Base-by-base conservation (phyloP, 2,329 filamentous ascomycete species). In the Dichotomopilus funicola region DNA sequence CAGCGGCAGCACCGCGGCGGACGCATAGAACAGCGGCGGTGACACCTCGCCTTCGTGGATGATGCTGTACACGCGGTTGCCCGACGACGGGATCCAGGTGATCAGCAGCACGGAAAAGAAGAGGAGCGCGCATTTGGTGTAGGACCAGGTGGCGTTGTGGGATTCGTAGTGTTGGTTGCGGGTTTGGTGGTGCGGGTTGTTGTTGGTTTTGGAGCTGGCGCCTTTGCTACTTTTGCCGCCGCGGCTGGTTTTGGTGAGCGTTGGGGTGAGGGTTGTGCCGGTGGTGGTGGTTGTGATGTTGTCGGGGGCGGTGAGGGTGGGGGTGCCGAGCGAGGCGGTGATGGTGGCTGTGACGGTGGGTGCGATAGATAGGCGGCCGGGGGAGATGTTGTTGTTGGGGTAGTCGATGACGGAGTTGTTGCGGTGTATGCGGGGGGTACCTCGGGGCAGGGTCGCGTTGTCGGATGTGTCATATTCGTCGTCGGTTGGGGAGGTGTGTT, bases 71-170 rank as follows among this genome's bases (percentile, higher is more conserved):
- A 91, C 79, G 7, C 89, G 79, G 68, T 95, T 94, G 56, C 86
- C 79, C 12, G 85, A 89, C 0, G 87, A 91, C 1, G 82, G 89
- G 54, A 91, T 81, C 86, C 86, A 89, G 6, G 87, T 88, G 40
- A 89, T 78, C 53, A 88, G 75, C 51, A 89, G 77, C 0, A 83
- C 85, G 1, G 81, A 75, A 69, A 89, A 89, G 75, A 89, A 88
- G 8, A 89, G 76, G 31, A 88, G 75, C 1, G 86, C 80, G 48
- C 85, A 87, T 63, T 87, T 87, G 57, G 84, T 81, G 66, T 89
- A 89, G 1, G 80, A 77, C 81, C 82, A 86, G 1, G 83, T 80
- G 1, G 85, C 85, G 38, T 77, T 83, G 66, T 80, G 83, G 11
- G 81, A 73, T 51, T 82, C 80, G 56, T 77, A 71, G 45, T 73